Evolutionary conservation across 1,284 basidiomycete species (phyloP), one percentile per base, ranked within the genome.

Genomic region (Trametes hirsuta): DNA sequence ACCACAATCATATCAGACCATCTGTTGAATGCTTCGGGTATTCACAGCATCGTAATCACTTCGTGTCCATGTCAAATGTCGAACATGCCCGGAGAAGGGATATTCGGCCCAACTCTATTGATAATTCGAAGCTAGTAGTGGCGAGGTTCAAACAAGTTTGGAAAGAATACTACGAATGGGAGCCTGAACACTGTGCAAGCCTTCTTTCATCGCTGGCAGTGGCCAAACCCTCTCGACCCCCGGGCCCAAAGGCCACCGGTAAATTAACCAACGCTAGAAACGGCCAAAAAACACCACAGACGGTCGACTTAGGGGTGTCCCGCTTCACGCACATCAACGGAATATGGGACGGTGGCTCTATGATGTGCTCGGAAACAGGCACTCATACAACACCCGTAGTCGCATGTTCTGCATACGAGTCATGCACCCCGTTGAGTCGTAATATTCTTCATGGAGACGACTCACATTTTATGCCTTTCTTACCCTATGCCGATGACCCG

Each of bases 391-490:
- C 12, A 11, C 44, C 18, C 15, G 24, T 36, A 25, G 5, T 8
- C 12, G 47, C 58, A 4, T 50, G 58, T 37, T 40, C 64, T 5
- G 24, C 51, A 0, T 87, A 87, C 65, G 83, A 86, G 62, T 75
- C 77, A 1, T 85, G 83, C 65, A 74, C 84, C 2, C 82, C 85
- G 0, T 68, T 76, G 5, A 65, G 66, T 8, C 74, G 76, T 45
- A 85, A 75, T 59, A 73, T 84, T 12, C 76, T 79, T 55, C 75
- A 75, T 21, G 86, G 85, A 4, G 86, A 88, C 63, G 87, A 89
- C 59, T 72, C 81, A 4, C 73, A 78, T 61, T 71, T 75, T 34
- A 79, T 87, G 76, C 76, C 76, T 1, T 88, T 87, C 68, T 70
- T 86, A n/a, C 85, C 85, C 1, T 81, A 81, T 51, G 75, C 81